phyloP scores from a whole-genome alignment of 129 eudicot species.

The Flaveria bidentis region DNA sequence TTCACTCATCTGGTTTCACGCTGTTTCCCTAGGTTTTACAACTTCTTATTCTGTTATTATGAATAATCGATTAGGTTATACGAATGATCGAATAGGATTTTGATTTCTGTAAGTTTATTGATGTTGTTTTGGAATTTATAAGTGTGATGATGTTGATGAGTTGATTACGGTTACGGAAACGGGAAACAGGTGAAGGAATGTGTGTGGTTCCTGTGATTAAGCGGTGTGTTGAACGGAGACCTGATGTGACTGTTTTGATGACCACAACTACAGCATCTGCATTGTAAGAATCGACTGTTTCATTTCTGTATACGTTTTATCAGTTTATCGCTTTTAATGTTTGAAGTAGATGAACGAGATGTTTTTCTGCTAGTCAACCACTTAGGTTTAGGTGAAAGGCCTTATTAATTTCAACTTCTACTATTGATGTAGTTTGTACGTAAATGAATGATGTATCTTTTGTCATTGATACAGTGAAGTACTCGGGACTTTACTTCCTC shows the following conservation, averaged over 20 bases:
- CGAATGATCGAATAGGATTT: not conserved
- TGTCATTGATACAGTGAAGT: slow-evolving; percentile 60
- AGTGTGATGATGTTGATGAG: slow-evolving; percentile 1
- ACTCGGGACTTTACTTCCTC: slow-evolving; percentile 66
- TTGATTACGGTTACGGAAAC: slow-evolving; percentile 17
- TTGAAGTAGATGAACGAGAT: too few relatives aligned
- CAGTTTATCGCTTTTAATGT: too few relatives aligned
- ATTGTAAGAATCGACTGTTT: slow-evolving; percentile 54
- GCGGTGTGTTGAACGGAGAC: slow-evolving; percentile 64
- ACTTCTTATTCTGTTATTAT: not conserved
- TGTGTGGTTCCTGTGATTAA: slow-evolving; percentile 77
- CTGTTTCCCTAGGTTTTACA: slow-evolving; percentile 80
- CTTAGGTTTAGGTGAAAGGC: not conserved
- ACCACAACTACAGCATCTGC: slow-evolving; percentile 81
- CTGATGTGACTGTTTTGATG: slow-evolving; percentile 77
- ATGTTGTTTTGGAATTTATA: not conserved
- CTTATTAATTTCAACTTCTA: not conserved
- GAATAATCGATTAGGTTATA: not conserved
- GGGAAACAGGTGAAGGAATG: slow-evolving; percentile 80
- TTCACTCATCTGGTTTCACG: slow-evolving; percentile 86
- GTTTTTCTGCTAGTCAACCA: not conserved
- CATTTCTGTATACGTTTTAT: not conserved
- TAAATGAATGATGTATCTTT: not conserved
- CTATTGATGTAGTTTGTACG: not conserved
- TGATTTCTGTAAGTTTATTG: not conserved